A percentile compares a stretch with the other conserved stretches of the same genome.
phyloP scores from a whole-genome alignment of 164 flowering plant genomes.

The Umbilicus rupestris region DNA sequence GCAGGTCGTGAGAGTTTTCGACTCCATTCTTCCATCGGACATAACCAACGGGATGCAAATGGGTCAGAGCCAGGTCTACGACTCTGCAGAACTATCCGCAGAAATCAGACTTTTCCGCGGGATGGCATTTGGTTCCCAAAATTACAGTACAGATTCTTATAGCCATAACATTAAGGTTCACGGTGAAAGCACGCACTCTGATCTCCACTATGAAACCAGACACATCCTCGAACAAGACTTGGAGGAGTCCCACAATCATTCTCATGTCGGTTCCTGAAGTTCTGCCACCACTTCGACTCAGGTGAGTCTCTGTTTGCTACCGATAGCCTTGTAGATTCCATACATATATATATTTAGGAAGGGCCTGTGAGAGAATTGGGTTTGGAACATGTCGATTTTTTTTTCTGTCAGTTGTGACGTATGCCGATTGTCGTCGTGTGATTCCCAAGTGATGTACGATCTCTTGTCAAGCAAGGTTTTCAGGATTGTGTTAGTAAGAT shows the following conservation, averaged over 20 bases:
- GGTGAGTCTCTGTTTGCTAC: too few relatives aligned
- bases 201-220: not conserved
- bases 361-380: too few relatives aligned
- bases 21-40: constrained; percentile 37
- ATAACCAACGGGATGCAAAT: constrained; percentile 69
- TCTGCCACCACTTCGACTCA: not conserved
- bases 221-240: not conserved
- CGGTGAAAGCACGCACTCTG: not conserved
- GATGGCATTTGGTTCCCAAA: constrained; percentile 85
- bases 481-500: not conserved
- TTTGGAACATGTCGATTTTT: not conserved
- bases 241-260: not conserved
- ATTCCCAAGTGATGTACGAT: constrained; percentile 2
- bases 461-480: not conserved
- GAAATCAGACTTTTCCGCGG: constrained; percentile 71
- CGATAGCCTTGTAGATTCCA: too few relatives aligned
- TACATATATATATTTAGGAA: too few relatives aligned
- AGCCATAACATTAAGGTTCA: constrained; percentile 22
- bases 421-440: not conserved
- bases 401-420: not conserved
- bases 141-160: constrained; percentile 46
- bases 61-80: constrained; percentile 60
- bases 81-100: constrained; percentile 58
- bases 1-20: constrained; percentile 76
- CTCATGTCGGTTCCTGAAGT: not conserved